Evolutionary conservation across 768 basidiomycete genomes (phyloP).

Genomic region (Tylopilus balloui): DNA sequence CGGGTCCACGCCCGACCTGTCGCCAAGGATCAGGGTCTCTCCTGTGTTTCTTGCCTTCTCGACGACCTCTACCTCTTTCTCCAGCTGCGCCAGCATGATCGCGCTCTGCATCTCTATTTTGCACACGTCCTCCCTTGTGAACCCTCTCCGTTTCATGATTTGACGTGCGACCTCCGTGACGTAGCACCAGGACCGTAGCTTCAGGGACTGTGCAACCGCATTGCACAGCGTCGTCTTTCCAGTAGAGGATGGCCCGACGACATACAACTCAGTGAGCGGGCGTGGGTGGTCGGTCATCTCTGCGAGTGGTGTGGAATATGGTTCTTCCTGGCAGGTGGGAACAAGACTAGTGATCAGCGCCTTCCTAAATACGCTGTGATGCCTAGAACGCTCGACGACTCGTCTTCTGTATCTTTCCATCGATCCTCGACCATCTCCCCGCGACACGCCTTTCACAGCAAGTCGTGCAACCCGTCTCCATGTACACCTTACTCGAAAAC

Average conservation of each 20-base stretch:
- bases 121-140: conserved; percentile 47
- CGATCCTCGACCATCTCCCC: background rate
- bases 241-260: conserved; percentile 57
- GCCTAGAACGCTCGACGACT: background rate
- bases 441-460: background rate
- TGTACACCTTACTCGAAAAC: conserved; percentile 35
- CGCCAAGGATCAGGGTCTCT: conserved; percentile 44
- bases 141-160: conserved; percentile 51
- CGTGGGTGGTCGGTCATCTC: conserved; percentile 15
- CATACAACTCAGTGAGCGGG: conserved; percentile 32
- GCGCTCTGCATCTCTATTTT: conserved; percentile 57
- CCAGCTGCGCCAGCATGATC: conserved; percentile 55
- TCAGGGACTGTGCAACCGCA: conserved; percentile 42
- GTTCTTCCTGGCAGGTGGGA: conserved; percentile 17
- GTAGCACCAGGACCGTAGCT: conserved; percentile 36
- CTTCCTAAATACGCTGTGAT: conserved; percentile 13
- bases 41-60: conserved; percentile 12
- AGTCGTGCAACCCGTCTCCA: background rate
- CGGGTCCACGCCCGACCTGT: conserved; percentile 63
- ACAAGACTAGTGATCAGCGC: background rate
- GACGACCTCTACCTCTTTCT: conserved; percentile 35
- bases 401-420: conserved; percentile 1
- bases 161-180: conserved; percentile 60
- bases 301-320: conserved; percentile 2
- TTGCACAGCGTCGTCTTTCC: conserved; percentile 69